Percentiles rank a stretch among this genome's conserved stretches.
Evolutionary conservation across 192 early-diverging fungal species (phyloP).

Genomic region (Coemansia sp.): DNA sequence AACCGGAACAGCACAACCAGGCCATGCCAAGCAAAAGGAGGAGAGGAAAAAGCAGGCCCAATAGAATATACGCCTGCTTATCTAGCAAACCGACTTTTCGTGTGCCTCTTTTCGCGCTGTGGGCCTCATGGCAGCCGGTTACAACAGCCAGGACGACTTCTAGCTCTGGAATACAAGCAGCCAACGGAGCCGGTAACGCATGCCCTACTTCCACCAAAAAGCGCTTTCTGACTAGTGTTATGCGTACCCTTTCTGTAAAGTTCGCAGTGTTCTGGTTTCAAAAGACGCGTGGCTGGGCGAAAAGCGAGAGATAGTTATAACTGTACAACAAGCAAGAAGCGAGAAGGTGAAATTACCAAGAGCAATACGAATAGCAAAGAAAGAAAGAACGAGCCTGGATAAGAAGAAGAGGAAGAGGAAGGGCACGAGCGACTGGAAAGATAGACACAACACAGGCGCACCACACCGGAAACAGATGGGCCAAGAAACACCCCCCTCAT

Average conservation of each 20-base stretch:
- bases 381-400: background rate
- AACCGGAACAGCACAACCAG: background rate
- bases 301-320: background rate
- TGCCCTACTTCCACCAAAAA: background rate
- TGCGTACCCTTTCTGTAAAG: background rate
- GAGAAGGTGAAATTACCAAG: constrained; percentile 1
- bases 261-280: background rate
- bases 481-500: background rate
- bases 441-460: background rate
- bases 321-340: background rate
- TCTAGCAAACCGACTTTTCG: background rate
- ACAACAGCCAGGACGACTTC: background rate
- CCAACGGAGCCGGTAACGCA: background rate
- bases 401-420: background rate
- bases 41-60: background rate
- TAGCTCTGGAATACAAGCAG: background rate
- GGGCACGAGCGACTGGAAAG: background rate
- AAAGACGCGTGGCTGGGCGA: background rate
- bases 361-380: background rate
- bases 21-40: background rate
- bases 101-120: too few species aligned
- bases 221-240: background rate
- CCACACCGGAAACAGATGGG: background rate
- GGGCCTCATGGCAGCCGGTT: background rate
- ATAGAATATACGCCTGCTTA: background rate